Conservation (phyloP, 139 green algal genomes). For the Chlorella sp. region DNA sequence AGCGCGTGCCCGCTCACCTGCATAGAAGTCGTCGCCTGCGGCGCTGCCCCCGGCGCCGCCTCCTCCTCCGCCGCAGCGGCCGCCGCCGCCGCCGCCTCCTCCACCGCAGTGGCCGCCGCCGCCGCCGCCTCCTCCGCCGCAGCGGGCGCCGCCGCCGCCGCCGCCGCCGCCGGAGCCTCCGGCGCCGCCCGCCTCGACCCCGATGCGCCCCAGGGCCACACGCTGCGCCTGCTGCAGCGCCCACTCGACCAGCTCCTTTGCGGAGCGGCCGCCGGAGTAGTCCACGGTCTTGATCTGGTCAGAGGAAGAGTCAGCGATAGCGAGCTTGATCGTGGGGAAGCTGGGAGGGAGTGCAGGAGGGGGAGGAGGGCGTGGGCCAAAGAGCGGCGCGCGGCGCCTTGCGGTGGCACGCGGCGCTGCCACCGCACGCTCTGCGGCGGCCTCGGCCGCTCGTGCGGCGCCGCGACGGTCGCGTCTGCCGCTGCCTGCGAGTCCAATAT, state of each 20-base stretch:
- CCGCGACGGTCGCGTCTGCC: no score
- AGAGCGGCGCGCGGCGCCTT: no score
- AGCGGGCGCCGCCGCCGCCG: constrained; percentile 5
- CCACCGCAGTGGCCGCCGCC: constrained; percentile 37
- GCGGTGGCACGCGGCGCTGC: no score
- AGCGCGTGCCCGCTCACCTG: no score
- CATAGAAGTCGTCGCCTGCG: constrained; percentile 50
- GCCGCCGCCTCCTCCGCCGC: constrained; percentile 3
- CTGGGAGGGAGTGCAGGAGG: constrained; percentile 38
- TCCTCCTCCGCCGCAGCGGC: constrained; percentile 34
- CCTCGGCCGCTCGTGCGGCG: no score
- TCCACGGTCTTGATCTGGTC: constrained; percentile 65
- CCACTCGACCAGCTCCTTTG: constrained; percentile 80
- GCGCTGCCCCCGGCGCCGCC: constrained; percentile 21
- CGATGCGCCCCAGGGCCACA: constrained; percentile 53
- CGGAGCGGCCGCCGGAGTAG: constrained; percentile 82
- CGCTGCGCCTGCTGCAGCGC: constrained; percentile 70
- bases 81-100: constrained; percentile 19
- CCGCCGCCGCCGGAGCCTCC: constrained; percentile 8
- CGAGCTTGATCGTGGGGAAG: constrained; percentile 83
- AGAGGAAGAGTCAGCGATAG: constrained; percentile 49
- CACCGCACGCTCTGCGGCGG: neutral
- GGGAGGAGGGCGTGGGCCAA: no score
- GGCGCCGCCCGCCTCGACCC: constrained; percentile 33
- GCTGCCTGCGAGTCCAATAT: no score